Evolutionary conservation across 2,329 filamentous ascomycete genomes (phyloP).

Genomic region (Trichoderma atroviride): DNA sequence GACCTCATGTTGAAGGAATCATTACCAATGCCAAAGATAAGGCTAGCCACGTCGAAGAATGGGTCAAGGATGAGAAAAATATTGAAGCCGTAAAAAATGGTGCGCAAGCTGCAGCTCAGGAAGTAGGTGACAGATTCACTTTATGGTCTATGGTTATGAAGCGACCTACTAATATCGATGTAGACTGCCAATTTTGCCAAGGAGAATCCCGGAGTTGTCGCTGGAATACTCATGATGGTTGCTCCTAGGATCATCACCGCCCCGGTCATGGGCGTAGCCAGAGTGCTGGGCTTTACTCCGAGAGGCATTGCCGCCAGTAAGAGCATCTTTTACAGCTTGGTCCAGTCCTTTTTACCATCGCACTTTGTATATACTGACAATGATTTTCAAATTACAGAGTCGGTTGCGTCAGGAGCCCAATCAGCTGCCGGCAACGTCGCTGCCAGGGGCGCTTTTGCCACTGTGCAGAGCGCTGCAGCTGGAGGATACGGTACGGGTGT

Average conservation of each 20-base stretch:
- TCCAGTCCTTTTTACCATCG: neutral
- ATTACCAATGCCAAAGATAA: neutral
- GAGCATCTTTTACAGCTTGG: neutral
- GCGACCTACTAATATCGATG: neutral
- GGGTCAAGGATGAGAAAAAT: neutral
- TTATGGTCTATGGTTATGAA: neutral
- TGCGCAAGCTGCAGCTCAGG: neutral
- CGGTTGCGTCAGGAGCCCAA: slow-evolving; percentile 35
- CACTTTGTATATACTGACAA: neutral
- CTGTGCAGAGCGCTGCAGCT: slow-evolving; percentile 38
- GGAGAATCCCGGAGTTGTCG: neutral
- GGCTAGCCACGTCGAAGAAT: neutral
- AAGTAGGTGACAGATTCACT: neutral
- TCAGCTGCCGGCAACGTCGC: slow-evolving; percentile 36
- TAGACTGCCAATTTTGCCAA: neutral
- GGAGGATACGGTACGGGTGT: slow-evolving; percentile 35
- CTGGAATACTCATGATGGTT: neutral
- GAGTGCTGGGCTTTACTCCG: slow-evolving; percentile 31
- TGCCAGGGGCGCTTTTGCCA: slow-evolving; percentile 34
- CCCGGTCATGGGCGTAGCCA: slow-evolving; percentile 29
- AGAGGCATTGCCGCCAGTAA: slow-evolving; percentile 30
- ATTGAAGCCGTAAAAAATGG: neutral
- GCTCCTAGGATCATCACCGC: slow-evolving; percentile 20
- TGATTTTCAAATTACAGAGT: slow-evolving; percentile 27
- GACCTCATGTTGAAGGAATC: neutral